Evolutionary conservation across 164 flowering plant genomes (phyloP).

Genomic region (Hamamelis virginiana): DNA sequence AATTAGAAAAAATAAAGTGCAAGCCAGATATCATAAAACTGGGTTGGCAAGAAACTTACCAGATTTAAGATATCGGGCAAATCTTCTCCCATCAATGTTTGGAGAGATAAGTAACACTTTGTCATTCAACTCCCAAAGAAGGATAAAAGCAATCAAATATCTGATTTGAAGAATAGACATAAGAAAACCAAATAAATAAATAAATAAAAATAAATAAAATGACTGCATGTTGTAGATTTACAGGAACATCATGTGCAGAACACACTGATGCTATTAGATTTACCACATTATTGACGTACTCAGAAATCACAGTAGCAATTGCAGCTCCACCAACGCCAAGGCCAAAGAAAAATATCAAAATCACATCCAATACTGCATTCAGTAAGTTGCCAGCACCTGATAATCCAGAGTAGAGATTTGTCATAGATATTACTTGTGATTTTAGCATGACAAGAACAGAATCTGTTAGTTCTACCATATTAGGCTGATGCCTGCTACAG

Average conservation of each 20-base stretch:
- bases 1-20: not conserved
- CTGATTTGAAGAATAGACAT: slow-evolving; percentile 34
- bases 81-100: slow-evolving; percentile 41
- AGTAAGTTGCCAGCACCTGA: slow-evolving; percentile 89
- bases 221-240: not conserved
- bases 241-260: not conserved
- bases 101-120: slow-evolving; percentile 59
- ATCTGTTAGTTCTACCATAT: not conserved
- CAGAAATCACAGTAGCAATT: slow-evolving; percentile 86
- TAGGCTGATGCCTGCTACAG: not conserved
- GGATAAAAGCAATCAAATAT: slow-evolving; percentile 77
- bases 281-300: slow-evolving; percentile 78
- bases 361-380: slow-evolving; percentile 70
- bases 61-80: slow-evolving; percentile 67
- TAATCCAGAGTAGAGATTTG: not conserved
- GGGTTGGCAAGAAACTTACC: slow-evolving; percentile 41
- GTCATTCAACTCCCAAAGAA: slow-evolving; percentile 75
- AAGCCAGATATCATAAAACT: too few species aligned
- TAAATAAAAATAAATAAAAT: too few species aligned
- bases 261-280: slow-evolving; percentile 23
- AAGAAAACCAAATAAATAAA: not conserved
- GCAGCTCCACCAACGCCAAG: slow-evolving; percentile 94
- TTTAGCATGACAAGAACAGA: not conserved
- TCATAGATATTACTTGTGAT: not conserved
- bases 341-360: slow-evolving; percentile 64